These are phyloP conservation scores for Pelagophyceae sp. DNA, from an alignment of 352 stramenopile species.

Conservation along the genomic window DNA sequence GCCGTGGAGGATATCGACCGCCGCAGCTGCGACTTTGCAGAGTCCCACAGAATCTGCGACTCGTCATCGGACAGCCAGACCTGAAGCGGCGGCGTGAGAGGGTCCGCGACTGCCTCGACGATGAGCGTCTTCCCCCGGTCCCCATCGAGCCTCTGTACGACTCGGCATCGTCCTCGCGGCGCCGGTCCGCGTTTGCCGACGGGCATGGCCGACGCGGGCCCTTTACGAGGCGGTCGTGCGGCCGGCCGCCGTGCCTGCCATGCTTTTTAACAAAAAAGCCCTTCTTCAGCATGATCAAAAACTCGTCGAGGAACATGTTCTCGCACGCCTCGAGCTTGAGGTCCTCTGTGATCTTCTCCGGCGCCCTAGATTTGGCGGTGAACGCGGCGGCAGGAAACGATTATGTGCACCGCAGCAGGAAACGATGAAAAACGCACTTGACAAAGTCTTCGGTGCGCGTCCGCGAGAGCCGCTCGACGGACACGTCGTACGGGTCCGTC, in stretches of 20 bases:
- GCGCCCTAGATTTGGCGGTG: neutral
- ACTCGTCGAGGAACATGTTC: constrained; percentile 11
- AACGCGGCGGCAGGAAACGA: neutral
- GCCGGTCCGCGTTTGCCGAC: too few relatives aligned
- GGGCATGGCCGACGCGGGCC: too few relatives aligned
- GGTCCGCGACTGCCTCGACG: too few relatives aligned
- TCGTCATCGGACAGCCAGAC: neutral
- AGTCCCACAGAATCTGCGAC: neutral
- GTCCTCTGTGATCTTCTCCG: neutral
- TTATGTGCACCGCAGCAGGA: neutral
- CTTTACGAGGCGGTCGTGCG: constrained; percentile 3
- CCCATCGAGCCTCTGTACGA: too few relatives aligned
- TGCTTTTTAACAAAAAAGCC: neutral
- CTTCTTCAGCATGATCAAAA: neutral
- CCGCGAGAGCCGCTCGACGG: neutral
- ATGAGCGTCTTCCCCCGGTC: too few relatives aligned
- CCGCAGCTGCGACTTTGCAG: neutral
- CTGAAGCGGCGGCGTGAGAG: too few relatives aligned
- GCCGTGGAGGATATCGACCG: neutral
- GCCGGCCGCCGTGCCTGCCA: neutral
- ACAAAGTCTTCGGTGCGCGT: neutral
- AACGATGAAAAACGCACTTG: neutral
- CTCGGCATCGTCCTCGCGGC: too few relatives aligned
- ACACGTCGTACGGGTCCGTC: neutral
- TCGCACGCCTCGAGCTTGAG: neutral